These are phyloP conservation scores for Colletotrichum spinosum DNA, from an alignment of 2,329 filamentous ascomycete genomes.

Conservation along the genomic window DNA sequence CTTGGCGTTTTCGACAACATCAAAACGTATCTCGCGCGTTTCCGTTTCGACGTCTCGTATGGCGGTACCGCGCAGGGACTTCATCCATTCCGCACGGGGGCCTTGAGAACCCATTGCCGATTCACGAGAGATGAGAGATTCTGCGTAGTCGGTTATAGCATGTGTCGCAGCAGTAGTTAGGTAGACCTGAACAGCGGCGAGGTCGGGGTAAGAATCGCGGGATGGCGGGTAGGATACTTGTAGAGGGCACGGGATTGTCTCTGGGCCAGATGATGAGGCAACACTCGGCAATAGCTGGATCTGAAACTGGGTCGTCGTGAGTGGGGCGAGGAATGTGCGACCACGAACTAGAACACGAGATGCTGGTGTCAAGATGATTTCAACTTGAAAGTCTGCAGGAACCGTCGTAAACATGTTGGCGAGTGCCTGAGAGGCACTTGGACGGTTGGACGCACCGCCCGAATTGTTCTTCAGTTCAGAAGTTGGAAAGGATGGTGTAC, in stretches of 20 bases:
- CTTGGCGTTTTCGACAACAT: conserved; percentile 40
- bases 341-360: conserved; percentile 56
- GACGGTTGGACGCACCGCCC: conserved; percentile 49
- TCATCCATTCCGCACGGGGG: conserved; percentile 41
- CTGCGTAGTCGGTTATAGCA: conserved; percentile 51
- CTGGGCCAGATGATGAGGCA: conserved; percentile 39
- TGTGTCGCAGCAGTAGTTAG: conserved; percentile 56
- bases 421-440: conserved; percentile 57
- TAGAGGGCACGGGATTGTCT: conserved; percentile 45
- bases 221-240: conserved; percentile 56
- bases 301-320: conserved; percentile 59
- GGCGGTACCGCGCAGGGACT: conserved; percentile 47
- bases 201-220: conserved; percentile 56
- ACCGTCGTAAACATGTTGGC: conserved; percentile 54
- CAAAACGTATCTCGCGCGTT: conserved; percentile 47
- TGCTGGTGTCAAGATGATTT: conserved; percentile 58
- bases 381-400: conserved; percentile 54
- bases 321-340: conserved; percentile 56
- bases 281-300: conserved; percentile 51
- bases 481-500: conserved; percentile 49
- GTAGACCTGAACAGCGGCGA: conserved; percentile 59
- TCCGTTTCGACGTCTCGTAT: conserved; percentile 46
- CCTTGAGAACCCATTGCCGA: conserved; percentile 13
- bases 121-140: conserved; percentile 39
- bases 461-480: conserved; percentile 43